Evolutionary conservation across 2,329 filamentous ascomycete species (phyloP).

Genomic region (Sporothrix pallida): DNA sequence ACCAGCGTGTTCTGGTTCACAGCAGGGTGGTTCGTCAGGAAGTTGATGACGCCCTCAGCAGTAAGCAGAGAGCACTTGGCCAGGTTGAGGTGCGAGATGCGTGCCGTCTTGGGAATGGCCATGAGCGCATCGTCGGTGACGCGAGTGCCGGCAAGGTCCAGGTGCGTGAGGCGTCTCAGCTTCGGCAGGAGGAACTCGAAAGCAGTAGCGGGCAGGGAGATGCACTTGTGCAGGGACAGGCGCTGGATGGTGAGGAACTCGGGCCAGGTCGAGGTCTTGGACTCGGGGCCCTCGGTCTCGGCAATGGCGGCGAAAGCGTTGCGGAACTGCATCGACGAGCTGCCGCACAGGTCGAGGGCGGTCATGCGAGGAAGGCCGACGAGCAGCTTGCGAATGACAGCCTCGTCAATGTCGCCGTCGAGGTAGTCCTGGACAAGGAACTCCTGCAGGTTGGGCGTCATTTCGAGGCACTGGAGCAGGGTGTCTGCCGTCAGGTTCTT

Average conservation of each 20-base stretch:
- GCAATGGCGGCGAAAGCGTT: slow-evolving; percentile 65
- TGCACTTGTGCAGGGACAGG: slow-evolving; percentile 79
- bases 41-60: slow-evolving; percentile 70
- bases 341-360: slow-evolving; percentile 78
- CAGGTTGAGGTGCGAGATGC: slow-evolving; percentile 77
- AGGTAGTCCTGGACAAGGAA: slow-evolving; percentile 82
- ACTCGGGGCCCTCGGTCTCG: slow-evolving; percentile 34
- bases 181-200: slow-evolving; percentile 75
- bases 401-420: slow-evolving; percentile 73
- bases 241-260: slow-evolving; percentile 65
- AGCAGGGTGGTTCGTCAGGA: slow-evolving; percentile 73
- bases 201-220: slow-evolving; percentile 68
- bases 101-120: slow-evolving; percentile 72
- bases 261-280: slow-evolving; percentile 53
- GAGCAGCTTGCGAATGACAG: slow-evolving; percentile 73
- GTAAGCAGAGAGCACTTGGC: slow-evolving; percentile 75
- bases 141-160: slow-evolving; percentile 79
- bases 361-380: slow-evolving; percentile 67
- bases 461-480: slow-evolving; percentile 70
- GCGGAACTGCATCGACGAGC: slow-evolving; percentile 71
- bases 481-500: slow-evolving; percentile 78
- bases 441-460: slow-evolving; percentile 76
- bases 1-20: slow-evolving; percentile 64
- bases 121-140: slow-evolving; percentile 74
- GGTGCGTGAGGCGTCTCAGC: slow-evolving; percentile 72